These are phyloP conservation scores for Beauveria scarabaeidicola DNA, from an alignment of 2,329 filamentous ascomycete species.

Conservation along the genomic window DNA sequence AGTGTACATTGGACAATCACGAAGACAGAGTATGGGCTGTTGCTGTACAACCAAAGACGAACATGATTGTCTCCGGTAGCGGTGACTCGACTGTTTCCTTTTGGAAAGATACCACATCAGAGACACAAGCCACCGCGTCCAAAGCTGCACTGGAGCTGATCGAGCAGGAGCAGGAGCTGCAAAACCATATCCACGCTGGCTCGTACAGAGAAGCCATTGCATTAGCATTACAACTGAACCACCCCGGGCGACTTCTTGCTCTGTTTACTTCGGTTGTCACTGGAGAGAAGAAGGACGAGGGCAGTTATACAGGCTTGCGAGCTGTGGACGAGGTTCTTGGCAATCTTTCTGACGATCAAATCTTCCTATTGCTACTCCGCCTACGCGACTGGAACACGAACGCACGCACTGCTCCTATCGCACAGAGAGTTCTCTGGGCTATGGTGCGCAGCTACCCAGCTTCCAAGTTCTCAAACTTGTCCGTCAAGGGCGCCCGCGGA, in stretches of 20 bases:
- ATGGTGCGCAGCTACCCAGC: slow-evolving; percentile 76
- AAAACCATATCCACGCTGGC: slow-evolving; percentile 82
- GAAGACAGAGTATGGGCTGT: slow-evolving; percentile 93
- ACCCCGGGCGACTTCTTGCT: slow-evolving; percentile 75
- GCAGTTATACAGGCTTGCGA: slow-evolving; percentile 54
- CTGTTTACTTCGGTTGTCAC: slow-evolving; percentile 77
- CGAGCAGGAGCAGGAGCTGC: slow-evolving; percentile 87
- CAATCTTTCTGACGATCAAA: slow-evolving; percentile 73
- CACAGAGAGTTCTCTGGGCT: slow-evolving; percentile 75
- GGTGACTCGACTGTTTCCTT: slow-evolving; percentile 91
- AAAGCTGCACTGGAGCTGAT: slow-evolving; percentile 69
- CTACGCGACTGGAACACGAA: slow-evolving; percentile 98
- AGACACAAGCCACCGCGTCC: slow-evolving; percentile 67
- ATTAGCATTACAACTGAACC: slow-evolving; percentile 85
- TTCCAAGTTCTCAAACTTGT: slow-evolving; percentile 63
- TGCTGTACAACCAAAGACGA: slow-evolving; percentile 57
- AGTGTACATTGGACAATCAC: slow-evolving; percentile 91
- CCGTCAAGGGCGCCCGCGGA: slow-evolving; percentile 47
- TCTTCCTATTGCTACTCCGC: slow-evolving; percentile 72
- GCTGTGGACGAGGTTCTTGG: slow-evolving; percentile 78
- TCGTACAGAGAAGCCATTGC: slow-evolving; percentile 91
- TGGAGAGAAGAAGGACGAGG: slow-evolving; percentile 48
- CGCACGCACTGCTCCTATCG: slow-evolving; percentile 72
- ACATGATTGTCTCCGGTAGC: slow-evolving; percentile 79
- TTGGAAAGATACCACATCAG: slow-evolving; percentile 84